Evolutionary conservation across 768 basidiomycete genomes (phyloP).

Genomic region (Suillus paluster): DNA sequence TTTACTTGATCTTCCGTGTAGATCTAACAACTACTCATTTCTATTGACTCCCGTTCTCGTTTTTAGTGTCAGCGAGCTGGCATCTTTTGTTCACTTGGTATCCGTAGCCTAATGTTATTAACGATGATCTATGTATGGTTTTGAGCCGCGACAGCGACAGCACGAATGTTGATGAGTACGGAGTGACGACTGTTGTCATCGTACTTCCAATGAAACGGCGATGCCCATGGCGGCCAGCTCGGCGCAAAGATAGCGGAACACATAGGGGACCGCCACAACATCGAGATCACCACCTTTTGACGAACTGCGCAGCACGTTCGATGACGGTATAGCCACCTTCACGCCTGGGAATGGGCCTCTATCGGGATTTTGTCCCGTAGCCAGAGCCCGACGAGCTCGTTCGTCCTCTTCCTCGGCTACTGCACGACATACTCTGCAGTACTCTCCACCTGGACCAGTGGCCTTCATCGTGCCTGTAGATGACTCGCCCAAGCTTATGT

Average conservation of each 20-base stretch:
- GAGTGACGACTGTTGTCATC: conserved; percentile 31
- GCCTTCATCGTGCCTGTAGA: conserved; percentile 55
- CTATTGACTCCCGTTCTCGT: conserved; percentile 1
- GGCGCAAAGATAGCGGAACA: conserved; percentile 92
- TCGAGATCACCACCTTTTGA: conserved; percentile 84
- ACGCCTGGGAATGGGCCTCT: conserved; percentile 53
- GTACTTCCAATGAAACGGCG: conserved; percentile 81
- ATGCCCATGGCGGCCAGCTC: conserved; percentile 99
- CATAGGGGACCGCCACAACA: conserved; percentile 94
- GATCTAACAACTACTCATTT: conserved; percentile 7
- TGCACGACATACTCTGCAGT: conserved; percentile 91
- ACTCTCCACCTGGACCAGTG: conserved; percentile 84
- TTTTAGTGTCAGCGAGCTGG: conserved; percentile 7
- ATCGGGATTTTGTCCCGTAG: conserved; percentile 55
- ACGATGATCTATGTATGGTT: conserved; percentile 22
- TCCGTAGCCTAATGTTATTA: conserved; percentile 16
- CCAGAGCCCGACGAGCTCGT: conserved; percentile 59
- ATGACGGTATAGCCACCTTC: conserved; percentile 65
- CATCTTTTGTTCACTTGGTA: conserved; percentile 9
- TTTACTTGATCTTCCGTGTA: conserved; percentile 5
- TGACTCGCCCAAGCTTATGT: conserved; percentile 73
- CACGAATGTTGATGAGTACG: background rate
- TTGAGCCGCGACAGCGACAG: conserved; percentile 8
- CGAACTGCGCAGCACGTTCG: conserved; percentile 63
- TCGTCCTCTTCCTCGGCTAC: conserved; percentile 67